Conservation (phyloP, 805 yeast genomes). For the Isabelozyma pseudorhagii region DNA sequence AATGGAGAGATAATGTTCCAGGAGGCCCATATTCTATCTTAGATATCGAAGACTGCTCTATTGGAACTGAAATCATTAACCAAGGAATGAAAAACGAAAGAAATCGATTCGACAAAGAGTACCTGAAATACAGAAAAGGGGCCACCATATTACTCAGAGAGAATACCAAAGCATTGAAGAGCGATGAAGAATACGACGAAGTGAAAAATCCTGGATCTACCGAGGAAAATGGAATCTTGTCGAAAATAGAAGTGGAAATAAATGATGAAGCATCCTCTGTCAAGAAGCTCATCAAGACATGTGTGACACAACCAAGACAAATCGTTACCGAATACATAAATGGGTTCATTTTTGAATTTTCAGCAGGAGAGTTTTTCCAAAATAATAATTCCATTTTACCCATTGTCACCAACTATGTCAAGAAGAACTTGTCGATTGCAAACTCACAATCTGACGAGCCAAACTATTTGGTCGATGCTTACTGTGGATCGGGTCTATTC, state of each 20-base stretch:
- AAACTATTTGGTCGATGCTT: conserved; percentile 83
- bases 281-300: conserved; percentile 52
- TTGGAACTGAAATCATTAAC: conserved; percentile 81
- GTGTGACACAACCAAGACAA: conserved; percentile 75
- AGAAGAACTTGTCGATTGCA: conserved; percentile 53
- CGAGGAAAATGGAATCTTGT: conserved; percentile 34
- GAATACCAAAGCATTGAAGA: conserved; percentile 47
- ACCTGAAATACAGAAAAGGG: conserved; percentile 60
- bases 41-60: conserved; percentile 91
- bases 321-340: conserved; percentile 74
- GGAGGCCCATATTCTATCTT: conserved; percentile 67
- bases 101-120: conserved; percentile 45
- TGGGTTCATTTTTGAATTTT: conserved; percentile 78
- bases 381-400: conserved; percentile 92
- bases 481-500: conserved; percentile 94
- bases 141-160: conserved; percentile 87
- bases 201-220: conserved; percentile 40
- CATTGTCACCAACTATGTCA: conserved; percentile 75
- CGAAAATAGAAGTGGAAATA: conserved; percentile 21
- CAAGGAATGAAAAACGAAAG: conserved; percentile 73
- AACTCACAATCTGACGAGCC: conserved; percentile 27
- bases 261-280: conserved; percentile 13
- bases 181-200: conserved; percentile 14
- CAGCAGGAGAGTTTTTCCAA: conserved; percentile 96
- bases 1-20: conserved; percentile 51